Conservation (phyloP, 305 asterid species). For the Caryopteris hybrid region DNA sequence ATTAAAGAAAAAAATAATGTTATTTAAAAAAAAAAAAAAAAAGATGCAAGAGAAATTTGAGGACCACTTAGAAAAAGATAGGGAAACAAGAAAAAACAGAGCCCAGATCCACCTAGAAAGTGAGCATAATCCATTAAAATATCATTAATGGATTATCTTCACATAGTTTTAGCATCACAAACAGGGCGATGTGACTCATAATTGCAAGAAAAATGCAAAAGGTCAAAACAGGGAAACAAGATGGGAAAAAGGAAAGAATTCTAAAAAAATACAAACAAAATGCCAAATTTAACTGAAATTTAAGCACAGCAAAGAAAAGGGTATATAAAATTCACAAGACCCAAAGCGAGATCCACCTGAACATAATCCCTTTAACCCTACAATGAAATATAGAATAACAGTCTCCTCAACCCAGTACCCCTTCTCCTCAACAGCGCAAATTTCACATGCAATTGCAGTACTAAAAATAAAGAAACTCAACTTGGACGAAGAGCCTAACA, state of each 20-base stretch:
- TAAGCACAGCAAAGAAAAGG: not conserved
- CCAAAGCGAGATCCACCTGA: not conserved
- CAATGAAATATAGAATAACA: not conserved
- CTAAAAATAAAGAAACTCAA: not conserved
- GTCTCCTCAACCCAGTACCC: no score
- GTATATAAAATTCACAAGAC: not conserved
- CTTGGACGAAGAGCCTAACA: not conserved
- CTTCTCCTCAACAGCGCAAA: not conserved
- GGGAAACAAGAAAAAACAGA: not conserved
- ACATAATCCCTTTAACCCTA: not conserved
- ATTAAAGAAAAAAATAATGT: no score
- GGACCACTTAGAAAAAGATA: not conserved
- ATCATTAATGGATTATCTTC: not conserved
- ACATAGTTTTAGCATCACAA: constrained; percentile 24
- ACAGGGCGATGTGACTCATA: constrained; percentile 13
- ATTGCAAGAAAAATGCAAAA: constrained; percentile 1
- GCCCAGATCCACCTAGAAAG: not conserved
- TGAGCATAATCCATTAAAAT: not conserved
- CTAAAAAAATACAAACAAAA: not conserved
- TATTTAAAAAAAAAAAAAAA: not conserved
- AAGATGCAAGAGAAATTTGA: not conserved
- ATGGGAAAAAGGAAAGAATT: not conserved
- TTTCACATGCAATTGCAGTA: not conserved
- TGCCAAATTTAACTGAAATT: not conserved
- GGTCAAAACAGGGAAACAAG: not conserved